Evolutionary conservation across 1,284 basidiomycete species (phyloP).

Genomic region (Boletus hoseneyae): DNA sequence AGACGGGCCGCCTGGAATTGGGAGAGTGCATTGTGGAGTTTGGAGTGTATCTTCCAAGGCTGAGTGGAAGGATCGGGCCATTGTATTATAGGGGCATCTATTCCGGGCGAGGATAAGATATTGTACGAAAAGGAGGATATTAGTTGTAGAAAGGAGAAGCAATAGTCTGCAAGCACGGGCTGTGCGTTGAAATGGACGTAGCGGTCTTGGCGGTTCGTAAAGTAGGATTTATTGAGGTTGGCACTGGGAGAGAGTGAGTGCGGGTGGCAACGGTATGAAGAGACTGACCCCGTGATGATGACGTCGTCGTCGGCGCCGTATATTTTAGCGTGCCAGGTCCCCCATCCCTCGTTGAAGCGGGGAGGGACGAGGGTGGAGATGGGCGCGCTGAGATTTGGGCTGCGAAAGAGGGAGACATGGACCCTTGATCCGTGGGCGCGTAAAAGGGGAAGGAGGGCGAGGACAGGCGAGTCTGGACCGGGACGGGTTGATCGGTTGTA

Average conservation of each 20-base stretch:
- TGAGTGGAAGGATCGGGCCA: constrained; percentile 58
- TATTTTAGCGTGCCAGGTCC: constrained; percentile 96
- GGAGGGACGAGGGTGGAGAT: constrained; percentile 81
- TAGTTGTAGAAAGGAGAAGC: constrained; percentile 72
- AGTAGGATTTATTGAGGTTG: constrained; percentile 94
- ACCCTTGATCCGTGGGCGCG: constrained; percentile 73
- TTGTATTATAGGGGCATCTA: constrained; percentile 42
- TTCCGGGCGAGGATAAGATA: constrained; percentile 23
- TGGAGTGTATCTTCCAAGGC: constrained; percentile 59
- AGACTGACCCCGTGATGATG: constrained; percentile 85
- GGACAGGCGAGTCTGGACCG: constrained; percentile 71
- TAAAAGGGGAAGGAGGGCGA: constrained; percentile 70
- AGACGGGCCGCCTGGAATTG: constrained; percentile 48
- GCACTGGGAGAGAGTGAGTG: constrained; percentile 52
- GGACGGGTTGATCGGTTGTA: constrained; percentile 89
- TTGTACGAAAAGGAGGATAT: constrained; percentile 76
- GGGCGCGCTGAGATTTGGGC: constrained; percentile 77
- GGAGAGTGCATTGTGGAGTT: constrained; percentile 45
- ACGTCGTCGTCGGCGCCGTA: constrained; percentile 93
- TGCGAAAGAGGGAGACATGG: constrained; percentile 78
- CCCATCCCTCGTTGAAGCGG: constrained; percentile 97
- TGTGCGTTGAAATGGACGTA: constrained; percentile 78
- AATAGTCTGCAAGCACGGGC: constrained; percentile 73
- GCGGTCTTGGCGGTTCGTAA: constrained; percentile 92
- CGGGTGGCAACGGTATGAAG: background rate